phyloP scores from a whole-genome alignment of 2,329 filamentous ascomycete genomes.

The Verticillium isaacii region DNA sequence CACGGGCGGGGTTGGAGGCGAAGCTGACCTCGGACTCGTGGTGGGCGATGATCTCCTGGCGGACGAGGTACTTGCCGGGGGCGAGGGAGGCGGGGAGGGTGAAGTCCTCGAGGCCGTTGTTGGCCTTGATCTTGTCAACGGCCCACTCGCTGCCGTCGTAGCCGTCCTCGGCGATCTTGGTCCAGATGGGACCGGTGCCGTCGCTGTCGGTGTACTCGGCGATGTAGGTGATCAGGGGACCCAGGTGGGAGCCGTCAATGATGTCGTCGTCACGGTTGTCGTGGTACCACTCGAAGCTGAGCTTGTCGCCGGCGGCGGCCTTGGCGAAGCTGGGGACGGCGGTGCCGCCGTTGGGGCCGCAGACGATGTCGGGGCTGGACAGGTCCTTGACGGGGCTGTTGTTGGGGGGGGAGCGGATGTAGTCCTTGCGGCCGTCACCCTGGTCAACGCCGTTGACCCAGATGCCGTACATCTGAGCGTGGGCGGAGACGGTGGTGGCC shows the following conservation, averaged over 20 bases:
- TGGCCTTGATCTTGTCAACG: slow-evolving; percentile 38
- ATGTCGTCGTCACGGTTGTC: slow-evolving; percentile 45
- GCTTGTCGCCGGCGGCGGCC: slow-evolving; percentile 41
- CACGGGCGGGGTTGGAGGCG: slow-evolving; percentile 27
- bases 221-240: slow-evolving; percentile 50
- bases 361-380: slow-evolving; percentile 33
- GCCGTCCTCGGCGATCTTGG: slow-evolving; percentile 35
- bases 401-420: slow-evolving; percentile 39
- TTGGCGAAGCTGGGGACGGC: slow-evolving; percentile 31
- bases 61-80: slow-evolving; percentile 47
- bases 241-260: slow-evolving; percentile 47
- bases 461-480: slow-evolving; percentile 40
- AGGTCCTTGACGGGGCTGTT: slow-evolving; percentile 42
- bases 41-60: slow-evolving; percentile 50
- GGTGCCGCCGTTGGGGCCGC: slow-evolving; percentile 36
- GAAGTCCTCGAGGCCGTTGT: slow-evolving; percentile 43
- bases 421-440: slow-evolving; percentile 32
- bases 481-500: slow-evolving; percentile 33
- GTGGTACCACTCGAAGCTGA: slow-evolving; percentile 48
- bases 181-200: slow-evolving; percentile 46
- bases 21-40: slow-evolving; percentile 36
- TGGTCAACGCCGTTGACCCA: slow-evolving; percentile 42
- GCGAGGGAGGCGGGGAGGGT: slow-evolving; percentile 39
- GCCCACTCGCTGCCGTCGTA: slow-evolving; percentile 36
- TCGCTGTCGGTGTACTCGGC: slow-evolving; percentile 34